These are phyloP conservation scores for Alternaria sp. DNA, from an alignment of 2,329 filamentous ascomycete species.

Conservation along the genomic window DNA sequence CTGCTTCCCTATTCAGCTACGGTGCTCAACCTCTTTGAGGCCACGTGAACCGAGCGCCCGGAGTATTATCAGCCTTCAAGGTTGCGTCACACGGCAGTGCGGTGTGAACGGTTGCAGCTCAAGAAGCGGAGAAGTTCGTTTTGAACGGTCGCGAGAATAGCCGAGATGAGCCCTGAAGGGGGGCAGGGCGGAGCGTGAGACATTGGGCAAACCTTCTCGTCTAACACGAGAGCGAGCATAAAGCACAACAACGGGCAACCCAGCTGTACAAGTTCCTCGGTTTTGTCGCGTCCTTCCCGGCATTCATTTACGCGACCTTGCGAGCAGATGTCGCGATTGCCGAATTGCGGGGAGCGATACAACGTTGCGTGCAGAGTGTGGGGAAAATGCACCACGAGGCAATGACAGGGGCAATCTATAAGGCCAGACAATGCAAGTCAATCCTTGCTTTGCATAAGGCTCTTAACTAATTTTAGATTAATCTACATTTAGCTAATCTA, in stretches of 20 bases:
- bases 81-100: conserved; percentile 20
- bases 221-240: conserved; percentile 17
- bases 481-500: too few relatives aligned
- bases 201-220: conserved; percentile 15
- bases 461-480: too few relatives aligned
- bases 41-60: conserved; percentile 10
- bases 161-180: conserved; percentile 30
- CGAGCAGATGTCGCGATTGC: conserved; percentile 20
- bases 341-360: conserved; percentile 37
- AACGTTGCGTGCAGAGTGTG: conserved; percentile 34
- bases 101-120: conserved; percentile 25
- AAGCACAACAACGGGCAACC: conserved; percentile 14
- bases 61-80: not conserved
- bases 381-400: conserved; percentile 31
- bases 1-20: not conserved
- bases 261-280: conserved; percentile 4
- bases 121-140: conserved; percentile 22
- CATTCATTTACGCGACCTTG: not conserved
- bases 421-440: conserved; percentile 12
- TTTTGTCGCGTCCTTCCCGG: conserved; percentile 4
- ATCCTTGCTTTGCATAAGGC: too few relatives aligned
- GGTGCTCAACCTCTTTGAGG: conserved; percentile 1
- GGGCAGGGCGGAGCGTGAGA: conserved; percentile 19
- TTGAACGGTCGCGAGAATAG: conserved; percentile 30
- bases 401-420: conserved; percentile 10